These are phyloP conservation scores for Calamus simplicifolius DNA, from an alignment of 176 grass and related monocot genomes.

Conservation along the genomic window DNA sequence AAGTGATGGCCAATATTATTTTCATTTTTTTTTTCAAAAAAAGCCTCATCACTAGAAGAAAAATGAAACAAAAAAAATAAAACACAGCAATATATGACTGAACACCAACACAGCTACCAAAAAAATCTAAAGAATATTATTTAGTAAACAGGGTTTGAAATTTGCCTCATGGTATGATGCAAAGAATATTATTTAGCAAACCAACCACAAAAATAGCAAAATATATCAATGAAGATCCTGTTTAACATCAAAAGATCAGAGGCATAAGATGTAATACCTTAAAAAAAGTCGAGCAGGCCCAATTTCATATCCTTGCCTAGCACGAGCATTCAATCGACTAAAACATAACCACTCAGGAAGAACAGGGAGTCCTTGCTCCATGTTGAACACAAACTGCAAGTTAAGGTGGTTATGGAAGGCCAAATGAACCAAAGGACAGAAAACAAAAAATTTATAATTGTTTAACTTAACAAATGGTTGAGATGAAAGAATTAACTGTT, in stretches of 20 bases:
- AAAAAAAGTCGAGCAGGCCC: conserved; percentile 73
- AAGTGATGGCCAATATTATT: too few species aligned
- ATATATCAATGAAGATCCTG: not conserved
- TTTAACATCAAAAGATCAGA: not conserved
- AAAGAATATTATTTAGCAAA: too few species aligned
- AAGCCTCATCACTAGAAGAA: too few species aligned
- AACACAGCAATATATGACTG: too few species aligned
- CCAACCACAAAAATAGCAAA: too few species aligned
- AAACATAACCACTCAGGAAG: conserved; percentile 82
- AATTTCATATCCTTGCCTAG: conserved; percentile 66
- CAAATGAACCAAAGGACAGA: conserved; percentile 7
- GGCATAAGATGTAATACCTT: conserved; percentile 29
- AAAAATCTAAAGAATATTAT: too few species aligned
- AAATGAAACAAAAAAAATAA: too few species aligned
- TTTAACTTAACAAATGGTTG: too few species aligned
- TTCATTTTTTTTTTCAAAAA: too few species aligned
- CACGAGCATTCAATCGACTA: conserved; percentile 63
- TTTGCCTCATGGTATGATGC: too few species aligned
- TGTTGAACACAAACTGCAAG: conserved; percentile 68
- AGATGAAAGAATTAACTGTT: conserved; percentile 47
- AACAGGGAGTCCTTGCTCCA: conserved; percentile 84
- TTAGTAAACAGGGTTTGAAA: too few species aligned
- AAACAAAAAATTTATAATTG: not conserved
- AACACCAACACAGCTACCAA: too few species aligned
- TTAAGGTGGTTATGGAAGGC: not conserved